These are phyloP conservation scores for Coix lacrymajobi DNA, from an alignment of 176 grass and related monocot species.

Conservation along the genomic window DNA sequence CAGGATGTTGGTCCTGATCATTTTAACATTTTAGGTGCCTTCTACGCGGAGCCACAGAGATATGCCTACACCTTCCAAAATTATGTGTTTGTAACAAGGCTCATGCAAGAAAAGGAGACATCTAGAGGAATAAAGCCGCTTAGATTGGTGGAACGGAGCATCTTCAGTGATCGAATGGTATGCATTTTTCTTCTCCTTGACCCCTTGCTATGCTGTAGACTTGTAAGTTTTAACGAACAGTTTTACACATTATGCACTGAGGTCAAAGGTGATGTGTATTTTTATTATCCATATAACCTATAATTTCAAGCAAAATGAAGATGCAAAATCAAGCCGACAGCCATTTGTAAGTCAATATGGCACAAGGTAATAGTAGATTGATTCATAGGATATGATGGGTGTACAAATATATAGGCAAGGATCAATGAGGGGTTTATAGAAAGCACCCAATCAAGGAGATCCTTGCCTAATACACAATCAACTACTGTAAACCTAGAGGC, in stretches of 20 bases:
- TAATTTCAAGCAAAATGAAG: background rate
- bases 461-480: no score
- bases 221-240: background rate
- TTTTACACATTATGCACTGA: background rate
- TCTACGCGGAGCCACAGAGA: constrained; percentile 58
- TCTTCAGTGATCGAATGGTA: constrained; percentile 76
- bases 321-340: background rate
- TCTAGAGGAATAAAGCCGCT: constrained; percentile 58
- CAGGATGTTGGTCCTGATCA: constrained; percentile 68
- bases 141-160: constrained; percentile 72
- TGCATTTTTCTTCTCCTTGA: background rate
- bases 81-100: constrained; percentile 75
- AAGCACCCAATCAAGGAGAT: no score
- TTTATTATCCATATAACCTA: background rate
- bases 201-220: background rate
- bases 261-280: background rate
- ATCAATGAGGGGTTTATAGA: no score
- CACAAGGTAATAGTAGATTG: no score
- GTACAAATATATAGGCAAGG: no score
- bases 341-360: no score
- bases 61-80: constrained; percentile 85
- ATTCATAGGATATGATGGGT: no score
- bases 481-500: no score
- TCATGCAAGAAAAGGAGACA: constrained; percentile 78
- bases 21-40: constrained; percentile 67